A percentile compares a stretch with the other conserved stretches of the same genome.
phyloP scores from a whole-genome alignment of 352 stramenopile genomes.

The Globisporangium cederbergense region DNA sequence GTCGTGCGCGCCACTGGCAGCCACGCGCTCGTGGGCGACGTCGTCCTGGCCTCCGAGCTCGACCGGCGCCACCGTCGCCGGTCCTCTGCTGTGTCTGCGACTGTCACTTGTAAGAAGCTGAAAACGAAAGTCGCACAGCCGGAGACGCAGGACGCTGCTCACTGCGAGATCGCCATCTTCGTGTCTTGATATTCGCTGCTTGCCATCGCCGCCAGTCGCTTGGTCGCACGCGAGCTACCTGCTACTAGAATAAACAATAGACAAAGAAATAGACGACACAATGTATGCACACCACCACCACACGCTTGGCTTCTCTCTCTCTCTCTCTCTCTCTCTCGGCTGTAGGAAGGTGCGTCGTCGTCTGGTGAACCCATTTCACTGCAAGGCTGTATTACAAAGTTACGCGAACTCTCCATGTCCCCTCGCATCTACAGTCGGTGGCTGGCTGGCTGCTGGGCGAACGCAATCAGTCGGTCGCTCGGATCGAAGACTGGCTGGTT shows the following conservation, averaged over 20 bases:
- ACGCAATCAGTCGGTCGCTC: not conserved
- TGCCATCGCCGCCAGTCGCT: not conserved
- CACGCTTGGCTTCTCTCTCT: not conserved
- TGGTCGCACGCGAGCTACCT: constrained; percentile 2
- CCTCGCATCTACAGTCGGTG: constrained; percentile 44
- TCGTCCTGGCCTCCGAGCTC: constrained; percentile 24
- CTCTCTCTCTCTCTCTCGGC: constrained; percentile 2
- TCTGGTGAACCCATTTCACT: constrained; percentile 75
- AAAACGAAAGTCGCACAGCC: not conserved
- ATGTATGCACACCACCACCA: not conserved
- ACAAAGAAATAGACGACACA: not conserved
- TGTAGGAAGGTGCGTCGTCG: constrained; percentile 21
- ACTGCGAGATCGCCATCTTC: constrained; percentile 1
- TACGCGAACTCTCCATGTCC: constrained; percentile 41
- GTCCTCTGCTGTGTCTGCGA: constrained; percentile 11
- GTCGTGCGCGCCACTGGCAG: constrained; percentile 35
- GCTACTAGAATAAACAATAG: not conserved
- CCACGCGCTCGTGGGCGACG: constrained; percentile 34
- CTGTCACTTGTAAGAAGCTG: not conserved
- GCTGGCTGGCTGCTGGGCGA: not conserved
- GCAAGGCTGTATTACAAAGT: constrained; percentile 80
- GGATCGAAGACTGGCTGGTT: not conserved
- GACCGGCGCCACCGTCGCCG: constrained; percentile 1
- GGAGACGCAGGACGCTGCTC: not conserved
- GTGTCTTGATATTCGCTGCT: constrained; percentile 5